Evolutionary conservation across 1,139 yeast species (phyloP), one percentile per base, ranked within the genome.

Genomic region (Kurtzmaniella quercitrusa): DNA sequence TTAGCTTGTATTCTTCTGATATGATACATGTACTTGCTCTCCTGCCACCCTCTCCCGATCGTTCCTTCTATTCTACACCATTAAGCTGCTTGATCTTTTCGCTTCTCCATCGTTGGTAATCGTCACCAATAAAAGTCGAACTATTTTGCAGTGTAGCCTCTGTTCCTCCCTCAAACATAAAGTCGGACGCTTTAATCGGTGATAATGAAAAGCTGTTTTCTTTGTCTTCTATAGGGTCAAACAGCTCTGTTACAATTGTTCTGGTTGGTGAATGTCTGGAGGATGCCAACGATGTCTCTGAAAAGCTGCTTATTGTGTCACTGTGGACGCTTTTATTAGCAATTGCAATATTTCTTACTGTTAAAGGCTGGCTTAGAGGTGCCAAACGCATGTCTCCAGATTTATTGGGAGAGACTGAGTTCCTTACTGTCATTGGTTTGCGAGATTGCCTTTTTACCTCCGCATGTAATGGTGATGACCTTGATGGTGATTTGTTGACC

Each of bases 91-190:
- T 60, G 33, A 72, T 66, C 47, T 60, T 59, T 46, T 70, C 75
- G 25, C 63, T 63, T 45, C 75, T 57, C 78, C 78, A 73, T 12
- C 53, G 53, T 43, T 64, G 63, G 49, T 70, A 72, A 38, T 71
- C 77, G 38, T 70, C 75, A 5, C 73, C 73, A 18, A 67, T 57
- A 29, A 71, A 57, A 1, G 73, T 66, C 1, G 76, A 68, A 40
- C 68, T 67, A 40, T 70, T 71, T 40, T 63, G 52, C 27, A 19
- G 38, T 27, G n/a, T 34, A 12, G 21, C 4, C 7, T 34, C 51
- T 25, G 43, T 46, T 17, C 55, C 52, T 3, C 48, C 51, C 5
- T 37, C 45, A 11, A 19, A 19, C 10, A 47, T 42, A 29, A 44
- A 41, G 9, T 48, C 50, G n/a, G 40, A 45, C 8, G 41, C 45